Conservation (phyloP, 2,329 filamentous ascomycete genomes). For the Tolypocladium endophyticum region DNA sequence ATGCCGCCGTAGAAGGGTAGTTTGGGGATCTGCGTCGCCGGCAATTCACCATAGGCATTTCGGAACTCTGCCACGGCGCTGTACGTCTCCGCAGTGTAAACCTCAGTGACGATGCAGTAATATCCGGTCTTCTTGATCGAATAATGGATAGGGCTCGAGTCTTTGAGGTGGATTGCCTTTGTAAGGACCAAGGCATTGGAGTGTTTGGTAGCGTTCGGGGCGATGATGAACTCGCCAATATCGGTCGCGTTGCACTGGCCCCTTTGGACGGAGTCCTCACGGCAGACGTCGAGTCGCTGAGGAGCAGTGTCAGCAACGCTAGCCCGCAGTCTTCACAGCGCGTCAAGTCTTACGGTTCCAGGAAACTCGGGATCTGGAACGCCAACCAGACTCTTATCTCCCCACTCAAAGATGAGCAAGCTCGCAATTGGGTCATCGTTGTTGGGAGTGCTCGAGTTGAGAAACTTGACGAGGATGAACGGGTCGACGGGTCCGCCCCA, state of each 20-base stretch:
- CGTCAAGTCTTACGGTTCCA: slow-evolving; percentile 20
- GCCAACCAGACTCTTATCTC: slow-evolving; percentile 70
- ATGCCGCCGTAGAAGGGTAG: slow-evolving; percentile 93
- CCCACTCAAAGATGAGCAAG: slow-evolving; percentile 90
- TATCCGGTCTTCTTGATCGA: slow-evolving; percentile 84
- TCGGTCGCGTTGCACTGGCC: slow-evolving; percentile 68
- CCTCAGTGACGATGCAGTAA: slow-evolving; percentile 80
- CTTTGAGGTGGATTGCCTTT: slow-evolving; percentile 70
- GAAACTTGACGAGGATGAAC: slow-evolving; percentile 78
- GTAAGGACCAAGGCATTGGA: slow-evolving; percentile 67
- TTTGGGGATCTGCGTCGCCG: slow-evolving; percentile 91
- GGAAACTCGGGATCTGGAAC: slow-evolving; percentile 43
- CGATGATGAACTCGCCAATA: slow-evolving; percentile 74
- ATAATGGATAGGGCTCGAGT: slow-evolving; percentile 67
- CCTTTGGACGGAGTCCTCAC: slow-evolving; percentile 55
- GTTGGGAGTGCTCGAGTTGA: slow-evolving; percentile 46
- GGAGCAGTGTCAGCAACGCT: background rate
- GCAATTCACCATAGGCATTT: slow-evolving; percentile 92
- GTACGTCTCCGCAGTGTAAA: slow-evolving; percentile 60
- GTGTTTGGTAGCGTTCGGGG: slow-evolving; percentile 60
- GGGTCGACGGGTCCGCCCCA: slow-evolving; percentile 87
- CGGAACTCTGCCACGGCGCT: slow-evolving; percentile 79
- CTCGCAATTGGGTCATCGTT: slow-evolving; percentile 64
- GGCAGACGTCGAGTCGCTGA: slow-evolving; percentile 54
- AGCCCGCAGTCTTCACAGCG: slow-evolving; percentile 9